A percentile compares a stretch with the other conserved stretches of the same genome.
Conservation (phyloP, 805 yeast species). For the Martiniozyma abietophila region DNA sequence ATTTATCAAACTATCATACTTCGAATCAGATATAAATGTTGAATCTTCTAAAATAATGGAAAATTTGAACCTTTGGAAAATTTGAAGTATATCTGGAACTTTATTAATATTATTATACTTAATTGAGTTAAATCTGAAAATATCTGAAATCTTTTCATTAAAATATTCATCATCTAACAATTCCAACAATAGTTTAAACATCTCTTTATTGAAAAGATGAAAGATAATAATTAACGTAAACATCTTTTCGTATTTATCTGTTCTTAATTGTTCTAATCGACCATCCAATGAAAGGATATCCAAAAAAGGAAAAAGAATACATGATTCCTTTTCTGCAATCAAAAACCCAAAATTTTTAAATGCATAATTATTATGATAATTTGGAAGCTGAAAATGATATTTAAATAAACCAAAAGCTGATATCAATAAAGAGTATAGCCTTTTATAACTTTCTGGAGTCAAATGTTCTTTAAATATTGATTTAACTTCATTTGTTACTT, state of each 20-base stretch:
- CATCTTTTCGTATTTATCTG: constrained; percentile 16
- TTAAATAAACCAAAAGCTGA: constrained; percentile 17
- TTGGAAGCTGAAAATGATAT: constrained; percentile 22
- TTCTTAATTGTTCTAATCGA: constrained; percentile 13
- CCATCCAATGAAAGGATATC: constrained; percentile 11
- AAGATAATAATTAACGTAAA: constrained; percentile 17
- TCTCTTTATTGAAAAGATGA: constrained; percentile 14
- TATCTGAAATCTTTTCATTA: constrained; percentile 4
- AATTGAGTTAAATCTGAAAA: constrained; percentile 5
- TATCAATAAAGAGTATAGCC: constrained; percentile 11
- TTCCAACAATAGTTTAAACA: constrained; percentile 11
- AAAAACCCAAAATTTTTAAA: constrained; percentile 21
- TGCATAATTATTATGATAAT: constrained; percentile 17
- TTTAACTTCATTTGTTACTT: constrained; percentile 12
- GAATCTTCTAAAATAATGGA: constrained; percentile 17
- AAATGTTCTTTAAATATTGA: constrained; percentile 8
- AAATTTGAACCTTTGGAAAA: constrained; percentile 14
- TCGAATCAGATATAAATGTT: constrained; percentile 14
- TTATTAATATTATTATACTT: not conserved
- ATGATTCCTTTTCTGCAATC: constrained; percentile 6
- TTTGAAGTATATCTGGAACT: constrained; percentile 7
- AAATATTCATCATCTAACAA: constrained; percentile 5
- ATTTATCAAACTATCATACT: constrained; percentile 8
- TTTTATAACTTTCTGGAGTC: constrained; percentile 11
- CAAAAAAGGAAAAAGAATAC: constrained; percentile 12